phyloP scores from a whole-genome alignment of 1,284 basidiomycete genomes.

The Grifola frondosa region DNA sequence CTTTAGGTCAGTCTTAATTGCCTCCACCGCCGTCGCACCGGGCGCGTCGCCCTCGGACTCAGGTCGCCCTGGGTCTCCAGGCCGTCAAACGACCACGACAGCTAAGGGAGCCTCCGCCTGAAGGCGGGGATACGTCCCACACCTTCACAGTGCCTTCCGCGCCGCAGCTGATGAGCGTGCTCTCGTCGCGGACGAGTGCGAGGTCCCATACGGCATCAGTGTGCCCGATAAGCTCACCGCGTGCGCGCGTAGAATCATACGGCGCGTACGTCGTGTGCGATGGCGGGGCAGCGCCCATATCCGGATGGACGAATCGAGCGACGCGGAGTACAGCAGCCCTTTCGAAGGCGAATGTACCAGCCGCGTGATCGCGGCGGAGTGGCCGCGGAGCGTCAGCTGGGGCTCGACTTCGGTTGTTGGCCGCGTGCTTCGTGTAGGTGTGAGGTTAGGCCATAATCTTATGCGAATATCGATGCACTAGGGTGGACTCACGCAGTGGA shows the following conservation, averaged over 20 bases:
- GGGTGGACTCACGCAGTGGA: constrained; percentile 62
- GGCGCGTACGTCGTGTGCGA: constrained; percentile 84
- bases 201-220: constrained; percentile 97
- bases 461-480: constrained; percentile 10
- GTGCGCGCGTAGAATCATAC: constrained; percentile 76
- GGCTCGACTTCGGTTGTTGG: constrained; percentile 83
- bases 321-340: constrained; percentile 85
- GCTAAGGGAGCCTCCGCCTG: constrained; percentile 56
- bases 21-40: constrained; percentile 81
- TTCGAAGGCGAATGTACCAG: constrained; percentile 81
- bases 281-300: constrained; percentile 82
- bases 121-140: constrained; percentile 79
- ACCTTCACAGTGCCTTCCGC: constrained; percentile 92
- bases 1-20: constrained; percentile 75
- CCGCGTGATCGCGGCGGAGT: constrained; percentile 89
- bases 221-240: constrained; percentile 86
- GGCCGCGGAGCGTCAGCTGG: constrained; percentile 89
- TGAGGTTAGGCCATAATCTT: constrained; percentile 15
- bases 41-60: constrained; percentile 51
- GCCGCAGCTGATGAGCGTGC: constrained; percentile 83
- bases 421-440: constrained; percentile 45
- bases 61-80: constrained; percentile 46
- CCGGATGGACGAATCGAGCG: constrained; percentile 90
- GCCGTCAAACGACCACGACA: constrained; percentile 81
- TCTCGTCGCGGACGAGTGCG: constrained; percentile 73